Base-by-base conservation (phyloP, 1,284 basidiomycete genomes). In the Apiotrichum veenhuisii region DNA sequence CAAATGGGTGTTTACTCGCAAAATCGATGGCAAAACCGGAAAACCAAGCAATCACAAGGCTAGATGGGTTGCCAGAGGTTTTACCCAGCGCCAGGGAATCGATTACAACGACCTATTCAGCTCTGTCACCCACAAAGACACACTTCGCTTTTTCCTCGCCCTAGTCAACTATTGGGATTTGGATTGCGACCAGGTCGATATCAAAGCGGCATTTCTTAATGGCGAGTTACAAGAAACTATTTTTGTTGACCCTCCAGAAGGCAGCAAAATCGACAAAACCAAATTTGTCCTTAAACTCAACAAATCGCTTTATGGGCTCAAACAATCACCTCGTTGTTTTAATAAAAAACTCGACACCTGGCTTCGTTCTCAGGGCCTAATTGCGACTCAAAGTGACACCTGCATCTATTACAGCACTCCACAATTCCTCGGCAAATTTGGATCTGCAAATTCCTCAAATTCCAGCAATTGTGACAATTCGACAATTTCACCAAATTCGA, bases 231-330 rank as follows among this genome's bases (percentile, higher is more conserved):
- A 60, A 20, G 57, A 64, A 40, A 40, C 17, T 5, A 63, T 63
- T 23, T 64, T 59, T 40, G 11, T 61, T 30, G 51, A 56, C 23
- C 56, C 65, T 30, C 59, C 64, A 45, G 64, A 67, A 51, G 64
- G 62, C 10, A 55, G 37, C 34, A 36, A 11, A 57, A 58, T 17
- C 47, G 59, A 0, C 11, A 41, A 15, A 33, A 34, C 37, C 26
- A 52, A 18, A 58, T 69, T 9, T 11, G 34, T 11, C 12, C n/a
- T 63, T 11, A 55, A 38, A 2, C 53, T 66, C 17, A 40, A 50
- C 18, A 65, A 67, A 45, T 66, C 65, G 2, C 61, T 68, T 12
- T 70, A 68, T 52, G 66, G 64, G 17, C 60, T 64, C 10, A 64
- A 61, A 38, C 66, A 66, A 56, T 64, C 66, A 15, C 63, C 64